Base-by-base conservation (phyloP, 306 rosid species). In the Quercus mongolica region DNA sequence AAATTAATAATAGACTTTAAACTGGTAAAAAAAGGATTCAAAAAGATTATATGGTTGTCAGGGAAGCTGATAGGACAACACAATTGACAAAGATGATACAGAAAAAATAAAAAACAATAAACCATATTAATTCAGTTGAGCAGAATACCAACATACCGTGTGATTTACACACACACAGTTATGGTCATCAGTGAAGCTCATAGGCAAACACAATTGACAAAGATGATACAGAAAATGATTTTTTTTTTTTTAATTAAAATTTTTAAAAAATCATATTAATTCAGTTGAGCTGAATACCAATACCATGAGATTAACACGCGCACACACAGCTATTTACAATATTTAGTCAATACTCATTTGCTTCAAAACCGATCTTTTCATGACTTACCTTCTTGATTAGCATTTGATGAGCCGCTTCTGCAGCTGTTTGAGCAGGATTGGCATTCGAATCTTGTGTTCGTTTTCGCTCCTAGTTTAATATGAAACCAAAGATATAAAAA, bases 361-460 rank as follows among this genome's bases (percentile, higher is more conserved):
- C 56, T 30, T 74, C 63, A 74, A 74, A 62, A 10, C 26, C 4
- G 49, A 11, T 65, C 61, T 5, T 71, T 80, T 14, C 31, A 71
- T 33, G 74, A 76, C 74, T 81, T 77, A 91, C 97, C 94, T 91
- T 92, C 62, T 83, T 84, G 76, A 73, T 84, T 72, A 88, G 78
- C 92, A 88, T 89, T 80, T 85, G 90, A 46, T 87, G 84, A 41
- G 92, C 74, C 20, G 94, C 92, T 82, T 89, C 98, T 14, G 83
- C 89, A 74, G 96, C 90, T 23, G 96, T 89, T 84, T 90, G 90
- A 76, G 94, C 97, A 80, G 95, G 91, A 82, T 85, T 86, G 58
- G 86, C 88, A 80, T 87, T 82, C 10, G 79, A 78, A 80, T 85
- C 82, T 62, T 80, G 89, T 84, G 59, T 86, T 35, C 81, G 80